Base-by-base conservation (phyloP, 202 grass and related monocot species). In the Panicum virgatum region DNA sequence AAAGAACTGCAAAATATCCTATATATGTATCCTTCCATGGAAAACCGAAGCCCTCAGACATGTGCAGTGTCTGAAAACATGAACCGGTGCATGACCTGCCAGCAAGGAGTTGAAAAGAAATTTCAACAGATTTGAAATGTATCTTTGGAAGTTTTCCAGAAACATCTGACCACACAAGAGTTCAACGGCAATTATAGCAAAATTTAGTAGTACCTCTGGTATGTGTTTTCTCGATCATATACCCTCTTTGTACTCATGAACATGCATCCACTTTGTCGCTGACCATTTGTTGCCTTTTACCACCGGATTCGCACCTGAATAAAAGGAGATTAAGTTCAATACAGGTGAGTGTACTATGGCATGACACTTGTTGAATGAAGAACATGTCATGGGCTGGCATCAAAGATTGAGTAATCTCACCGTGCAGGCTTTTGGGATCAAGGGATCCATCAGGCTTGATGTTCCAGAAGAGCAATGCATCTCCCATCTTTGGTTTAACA, bases 401-500 rank as follows among this genome's bases (percentile, higher is more conserved):
- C 30, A 53, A 53, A 43, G 43, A 30, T 44, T 36, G 47, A 51
- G 20, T 45, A 75, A 82, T 37, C 82, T 91, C 30, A 98, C 96
- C 92, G 47, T 98, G 96, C 61, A 90, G 77, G 75, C 96, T 98
- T 80, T 83, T 73, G 47, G 88, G 82, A 95, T 98, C 92, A 63
- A 72, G 62, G 57, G 89, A 75, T 26, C 89, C 90, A 78, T 98
- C 95, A 73, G 95, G 95, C 67, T 66, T 94, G 92, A 91, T 95
- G 86, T 92, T 98, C 92, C 92, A 98, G 44, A 98, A 98, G 77
- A 98, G 95, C 42, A 98, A 91, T 54, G 92, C 95, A 88, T 94
- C 92, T 76, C 95, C 95, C 82, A 86, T 93, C 81, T 93, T 98
- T 2, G 95, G 90, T 85, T 91, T 98, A 42, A 95, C 95, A 80